A percentile compares a stretch with the other conserved stretches of the same genome.
Conservation (phyloP, 2,329 filamentous ascomycete species). For the Venturia nashicola region DNA sequence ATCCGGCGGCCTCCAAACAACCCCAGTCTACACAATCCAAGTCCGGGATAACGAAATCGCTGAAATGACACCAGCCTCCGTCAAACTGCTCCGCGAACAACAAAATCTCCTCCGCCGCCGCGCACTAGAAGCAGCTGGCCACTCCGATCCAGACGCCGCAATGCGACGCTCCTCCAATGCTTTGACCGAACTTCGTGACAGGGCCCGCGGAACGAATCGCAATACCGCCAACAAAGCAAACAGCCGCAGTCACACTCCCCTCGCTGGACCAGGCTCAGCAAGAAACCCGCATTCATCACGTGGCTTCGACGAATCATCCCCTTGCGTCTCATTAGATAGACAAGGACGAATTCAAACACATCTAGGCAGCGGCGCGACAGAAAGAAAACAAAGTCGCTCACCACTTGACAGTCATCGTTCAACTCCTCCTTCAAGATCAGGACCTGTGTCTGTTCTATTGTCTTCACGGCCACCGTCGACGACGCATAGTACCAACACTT, state of each 20-base stretch:
- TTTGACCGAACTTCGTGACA: background rate
- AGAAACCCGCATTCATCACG: background rate
- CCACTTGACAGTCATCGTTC: background rate
- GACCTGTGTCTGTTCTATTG: background rate
- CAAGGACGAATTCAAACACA: background rate
- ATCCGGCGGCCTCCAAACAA: background rate
- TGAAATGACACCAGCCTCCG: background rate
- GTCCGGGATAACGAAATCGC: background rate
- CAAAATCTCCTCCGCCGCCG: background rate
- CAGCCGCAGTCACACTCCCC: background rate
- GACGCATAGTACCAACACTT: background rate
- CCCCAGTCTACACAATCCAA: background rate
- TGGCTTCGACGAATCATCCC: background rate
- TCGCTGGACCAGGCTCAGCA: background rate
- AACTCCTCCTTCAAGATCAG: background rate
- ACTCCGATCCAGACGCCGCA: background rate
- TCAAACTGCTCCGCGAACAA: conserved; percentile 3
- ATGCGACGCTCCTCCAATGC: background rate
- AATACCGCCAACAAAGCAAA: background rate
- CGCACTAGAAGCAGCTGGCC: background rate
- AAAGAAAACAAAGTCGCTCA: background rate
- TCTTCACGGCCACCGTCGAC: background rate
- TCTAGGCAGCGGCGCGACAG: background rate
- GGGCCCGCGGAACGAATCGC: background rate
- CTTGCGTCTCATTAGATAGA: background rate